phyloP scores from a whole-genome alignment of 139 green algal species.

The Picochlorum costavermella region DNA sequence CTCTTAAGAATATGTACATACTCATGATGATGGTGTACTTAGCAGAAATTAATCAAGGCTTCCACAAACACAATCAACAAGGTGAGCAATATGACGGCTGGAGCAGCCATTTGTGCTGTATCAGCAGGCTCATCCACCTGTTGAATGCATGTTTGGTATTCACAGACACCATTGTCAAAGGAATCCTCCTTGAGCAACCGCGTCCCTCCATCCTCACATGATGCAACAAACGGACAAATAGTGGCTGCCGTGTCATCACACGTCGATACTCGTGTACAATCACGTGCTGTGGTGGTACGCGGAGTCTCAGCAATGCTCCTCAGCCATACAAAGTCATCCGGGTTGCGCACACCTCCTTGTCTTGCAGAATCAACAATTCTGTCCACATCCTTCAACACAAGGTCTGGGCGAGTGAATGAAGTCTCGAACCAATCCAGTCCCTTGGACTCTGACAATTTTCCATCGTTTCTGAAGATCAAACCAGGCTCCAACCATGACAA shows the following conservation, averaged over 20 bases:
- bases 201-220: conserved; percentile 12
- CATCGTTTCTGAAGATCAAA: conserved; percentile 32
- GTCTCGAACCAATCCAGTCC: conserved; percentile 63
- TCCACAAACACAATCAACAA: conserved; percentile 24
- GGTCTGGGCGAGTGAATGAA: conserved; percentile 49
- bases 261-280: conserved; percentile 11
- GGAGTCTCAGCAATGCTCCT: conserved; percentile 26
- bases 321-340: conserved; percentile 29
- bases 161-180: conserved; percentile 47
- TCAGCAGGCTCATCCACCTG: neutral
- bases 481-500: conserved; percentile 10
- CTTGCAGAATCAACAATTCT: conserved; percentile 6
- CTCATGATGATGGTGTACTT: neutral
- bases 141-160: conserved; percentile 11
- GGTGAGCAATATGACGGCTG: conserved; percentile 17
- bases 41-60: conserved; percentile 29
- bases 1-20: neutral
- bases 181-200: conserved; percentile 18
- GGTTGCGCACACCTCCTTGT: neutral
- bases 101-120: conserved; percentile 22
- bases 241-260: conserved; percentile 11
- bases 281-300: neutral
- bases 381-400: conserved; percentile 50
- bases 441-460: conserved; percentile 20
- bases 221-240: conserved; percentile 35